Evolutionary conservation across 1,284 basidiomycete genomes (phyloP).

Genomic region (Mycena sp.): DNA sequence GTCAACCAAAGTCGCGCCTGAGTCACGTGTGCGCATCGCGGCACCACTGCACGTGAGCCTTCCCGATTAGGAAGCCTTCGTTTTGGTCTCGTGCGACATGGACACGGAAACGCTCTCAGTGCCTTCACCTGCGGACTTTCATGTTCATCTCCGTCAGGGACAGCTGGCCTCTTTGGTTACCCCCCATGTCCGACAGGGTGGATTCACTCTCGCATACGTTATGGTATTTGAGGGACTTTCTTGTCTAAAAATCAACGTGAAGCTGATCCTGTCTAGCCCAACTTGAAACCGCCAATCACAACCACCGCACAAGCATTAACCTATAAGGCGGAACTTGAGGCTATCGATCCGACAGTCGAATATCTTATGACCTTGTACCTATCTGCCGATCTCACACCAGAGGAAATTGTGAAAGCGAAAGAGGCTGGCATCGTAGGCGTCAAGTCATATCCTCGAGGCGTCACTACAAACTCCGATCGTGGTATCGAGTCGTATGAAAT

Average conservation of each 20-base stretch:
- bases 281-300: slow-evolving; percentile 93
- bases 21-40: slow-evolving; percentile 14
- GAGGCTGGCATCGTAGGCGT: slow-evolving; percentile 90
- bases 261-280: slow-evolving; percentile 71
- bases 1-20: background rate
- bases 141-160: slow-evolving; percentile 96
- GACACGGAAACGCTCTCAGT: slow-evolving; percentile 57
- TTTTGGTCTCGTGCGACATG: slow-evolving; percentile 14
- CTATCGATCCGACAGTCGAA: slow-evolving; percentile 82
- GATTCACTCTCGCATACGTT: slow-evolving; percentile 93
- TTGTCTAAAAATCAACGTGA: slow-evolving; percentile 11
- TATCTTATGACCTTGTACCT: slow-evolving; percentile 98
- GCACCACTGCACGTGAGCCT: no score
- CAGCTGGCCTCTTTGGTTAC: slow-evolving; percentile 85
- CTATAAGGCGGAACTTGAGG: slow-evolving; percentile 82
- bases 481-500: slow-evolving; percentile 97
- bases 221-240: slow-evolving; percentile 73
- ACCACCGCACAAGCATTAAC: slow-evolving; percentile 84
- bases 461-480: slow-evolving; percentile 97
- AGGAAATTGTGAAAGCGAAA: slow-evolving; percentile 91
- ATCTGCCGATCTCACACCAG: slow-evolving; percentile 89
- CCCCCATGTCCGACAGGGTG: slow-evolving; percentile 91
- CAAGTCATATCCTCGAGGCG: slow-evolving; percentile 97
- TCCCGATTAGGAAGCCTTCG: slow-evolving; percentile 46
- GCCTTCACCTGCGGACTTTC: slow-evolving; percentile 89